These are phyloP conservation scores for Arthrobotrys sphaeroides DNA, from an alignment of 2,329 filamentous ascomycete species.

Conservation along the genomic window DNA sequence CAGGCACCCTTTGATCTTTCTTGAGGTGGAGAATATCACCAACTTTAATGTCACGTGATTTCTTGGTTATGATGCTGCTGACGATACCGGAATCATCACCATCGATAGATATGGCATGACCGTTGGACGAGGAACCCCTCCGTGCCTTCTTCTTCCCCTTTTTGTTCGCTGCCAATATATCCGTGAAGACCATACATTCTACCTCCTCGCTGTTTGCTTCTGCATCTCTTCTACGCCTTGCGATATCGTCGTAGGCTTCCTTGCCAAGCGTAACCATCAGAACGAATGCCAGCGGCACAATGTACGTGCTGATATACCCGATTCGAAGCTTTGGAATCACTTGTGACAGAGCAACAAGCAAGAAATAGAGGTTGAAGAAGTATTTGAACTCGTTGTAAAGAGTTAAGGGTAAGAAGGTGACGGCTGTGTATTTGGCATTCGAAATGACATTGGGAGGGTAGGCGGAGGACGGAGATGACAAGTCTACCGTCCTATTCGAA, in stretches of 20 bases:
- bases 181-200: conserved; percentile 51
- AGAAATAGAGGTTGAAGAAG: conserved; percentile 99
- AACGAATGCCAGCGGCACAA: conserved; percentile 91
- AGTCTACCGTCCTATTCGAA: conserved; percentile 61
- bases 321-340: conserved; percentile 88
- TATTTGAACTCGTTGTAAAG: conserved; percentile 99
- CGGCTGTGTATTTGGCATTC: conserved; percentile 96
- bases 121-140: conserved; percentile 35
- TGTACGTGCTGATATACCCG: conserved; percentile 92
- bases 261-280: conserved; percentile 92
- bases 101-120: conserved; percentile 56
- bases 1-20: conserved; percentile 92
- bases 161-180: conserved; percentile 55
- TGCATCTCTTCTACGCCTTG: conserved; percentile 81
- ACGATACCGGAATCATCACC: conserved; percentile 22
- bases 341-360: conserved; percentile 93
- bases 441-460: conserved; percentile 93
- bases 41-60: conserved; percentile 87
- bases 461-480: conserved; percentile 59
- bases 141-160: conserved; percentile 55
- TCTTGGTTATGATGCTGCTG: conserved; percentile 69
- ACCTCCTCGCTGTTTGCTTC: conserved; percentile 88
- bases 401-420: conserved; percentile 92
- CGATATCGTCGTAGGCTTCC: conserved; percentile 93
- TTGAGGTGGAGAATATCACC: conserved; percentile 93